phyloP scores from a whole-genome alignment of 345 rosid genomes.

The Cardiospermum halicacabum region DNA sequence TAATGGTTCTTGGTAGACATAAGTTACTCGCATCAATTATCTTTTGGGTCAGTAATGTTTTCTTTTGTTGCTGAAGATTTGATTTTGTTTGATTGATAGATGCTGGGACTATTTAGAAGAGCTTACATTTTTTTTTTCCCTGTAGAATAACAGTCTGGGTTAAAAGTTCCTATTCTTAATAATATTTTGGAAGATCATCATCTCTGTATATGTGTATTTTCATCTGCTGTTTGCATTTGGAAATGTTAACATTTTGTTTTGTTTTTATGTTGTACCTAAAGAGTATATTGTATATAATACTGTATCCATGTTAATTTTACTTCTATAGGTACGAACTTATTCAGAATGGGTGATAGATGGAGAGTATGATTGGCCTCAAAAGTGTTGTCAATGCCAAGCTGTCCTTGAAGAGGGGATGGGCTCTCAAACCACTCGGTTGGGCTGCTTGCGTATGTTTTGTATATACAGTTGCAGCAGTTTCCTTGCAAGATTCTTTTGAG shows the following conservation, averaged over 20 bases:
- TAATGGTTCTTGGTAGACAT: not conserved
- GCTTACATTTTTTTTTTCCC: too few species aligned
- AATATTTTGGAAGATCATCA: not conserved
- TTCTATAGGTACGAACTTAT: constrained; percentile 76
- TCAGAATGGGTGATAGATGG: constrained; percentile 99
- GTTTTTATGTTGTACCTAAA: not conserved
- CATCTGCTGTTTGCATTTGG: constrained; percentile 10
- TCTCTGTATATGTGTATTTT: not conserved
- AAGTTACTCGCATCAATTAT: not conserved
- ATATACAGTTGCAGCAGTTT: constrained; percentile 15
- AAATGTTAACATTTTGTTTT: not conserved
- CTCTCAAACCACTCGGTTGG: constrained; percentile 81
- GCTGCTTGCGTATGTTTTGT: constrained; percentile 86
- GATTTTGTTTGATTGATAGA: constrained; percentile 1
- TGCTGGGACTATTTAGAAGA: not conserved
- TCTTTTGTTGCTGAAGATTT: not conserved
- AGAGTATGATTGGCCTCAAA: constrained; percentile 93
- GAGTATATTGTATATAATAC: constrained; percentile 3
- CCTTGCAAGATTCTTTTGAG: constrained; percentile 9
- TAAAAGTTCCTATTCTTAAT: too few species aligned
- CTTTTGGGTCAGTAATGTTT: not conserved
- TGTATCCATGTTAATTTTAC: not conserved
- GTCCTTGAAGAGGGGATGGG: constrained; percentile 62
- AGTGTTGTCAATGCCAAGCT: constrained; percentile 80
- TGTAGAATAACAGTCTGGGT: too few species aligned